Base-by-base conservation (phyloP, 2,329 filamentous ascomycete species). In the Penicillium brevicompactum region DNA sequence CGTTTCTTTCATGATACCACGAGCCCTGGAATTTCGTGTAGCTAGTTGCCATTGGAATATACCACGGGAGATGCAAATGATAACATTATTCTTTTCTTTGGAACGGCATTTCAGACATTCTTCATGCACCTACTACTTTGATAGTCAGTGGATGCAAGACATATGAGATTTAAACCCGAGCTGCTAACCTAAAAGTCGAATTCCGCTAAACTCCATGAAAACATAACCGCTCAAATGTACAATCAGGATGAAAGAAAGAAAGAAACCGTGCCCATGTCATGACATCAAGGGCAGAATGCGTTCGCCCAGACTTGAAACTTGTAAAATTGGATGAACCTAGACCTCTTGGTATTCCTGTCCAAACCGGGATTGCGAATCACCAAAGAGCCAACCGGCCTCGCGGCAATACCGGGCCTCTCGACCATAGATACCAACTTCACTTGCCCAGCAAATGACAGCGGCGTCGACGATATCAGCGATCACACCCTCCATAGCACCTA, bases 401-500 rank as follows among this genome's bases (percentile, higher is more conserved):
- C 94, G 86, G 74, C 93, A 97, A 76, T 96, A 97, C 45, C 89
- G 87, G 43, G 81, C 84, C 63, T 86, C 83, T 48, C 74, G 72
- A 9, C 78, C 77, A 51, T 83, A 84, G 75, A 87, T 87, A 49
- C 83, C 85, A 63, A 75, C 88, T 82, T 99, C 94, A 67, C 91
- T 96, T 24, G 90, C 92, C 84, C 96, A 97, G 78, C 94, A 99
- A 11, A 99, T 88, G 22, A 97, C 84, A 34, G 91, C 87, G 3
- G 89, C 92, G 73, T 96, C 92, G 4, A 96, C 84, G 49, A 96
- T 92, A 50, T 91, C 91, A 49, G 90, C 90, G 22, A 96, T 77
- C 16, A 96, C 89, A 13, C 91, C 90, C 70, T 96, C 92, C 83
- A 96, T 93, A 2, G 92, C 89, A 24, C 92, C 91, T 48, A 99